Conservation (phyloP, 495 filamentous ascomycete genomes). For the Neurospora africana region DNA sequence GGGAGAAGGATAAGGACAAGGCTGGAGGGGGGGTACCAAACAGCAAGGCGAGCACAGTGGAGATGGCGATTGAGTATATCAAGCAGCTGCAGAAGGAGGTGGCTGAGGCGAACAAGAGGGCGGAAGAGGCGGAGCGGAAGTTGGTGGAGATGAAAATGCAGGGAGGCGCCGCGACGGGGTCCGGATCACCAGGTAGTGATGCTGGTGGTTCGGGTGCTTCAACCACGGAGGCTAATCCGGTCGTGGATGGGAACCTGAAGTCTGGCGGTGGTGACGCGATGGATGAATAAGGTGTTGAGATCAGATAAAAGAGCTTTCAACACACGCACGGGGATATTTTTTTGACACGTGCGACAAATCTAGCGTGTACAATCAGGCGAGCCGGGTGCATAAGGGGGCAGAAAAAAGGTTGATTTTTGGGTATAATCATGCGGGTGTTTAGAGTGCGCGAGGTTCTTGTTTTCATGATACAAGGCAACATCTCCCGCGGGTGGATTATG, state of each 20-base stretch:
- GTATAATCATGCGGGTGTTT: not conserved
- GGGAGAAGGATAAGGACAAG: conserved; percentile 28
- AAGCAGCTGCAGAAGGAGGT: conserved; percentile 68
- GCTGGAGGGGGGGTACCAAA: conserved; percentile 40
- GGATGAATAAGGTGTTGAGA: not conserved
- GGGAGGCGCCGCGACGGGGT: not conserved
- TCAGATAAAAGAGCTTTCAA: not conserved
- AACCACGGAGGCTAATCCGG: not conserved
- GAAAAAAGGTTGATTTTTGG: not conserved
- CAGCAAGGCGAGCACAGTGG: conserved; percentile 93
- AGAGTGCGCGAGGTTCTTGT: not conserved
- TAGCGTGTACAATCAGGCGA: not conserved
- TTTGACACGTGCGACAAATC: not conserved
- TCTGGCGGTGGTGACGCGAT: not conserved
- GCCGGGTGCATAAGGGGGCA: not conserved
- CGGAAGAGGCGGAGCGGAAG: conserved; percentile 54
- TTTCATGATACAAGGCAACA: not conserved
- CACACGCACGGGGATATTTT: not conserved
- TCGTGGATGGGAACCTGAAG: not conserved
- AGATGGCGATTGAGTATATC: conserved; percentile 93
- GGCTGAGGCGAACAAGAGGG: conserved; percentile 51
- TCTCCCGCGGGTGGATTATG: not conserved
- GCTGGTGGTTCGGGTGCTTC: not conserved
- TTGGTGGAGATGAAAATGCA: conserved; percentile 21
- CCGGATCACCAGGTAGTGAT: not conserved